Conservation (phyloP, 371 early-diverging fungal genomes). For the Quaeritorhiza haematococci region DNA sequence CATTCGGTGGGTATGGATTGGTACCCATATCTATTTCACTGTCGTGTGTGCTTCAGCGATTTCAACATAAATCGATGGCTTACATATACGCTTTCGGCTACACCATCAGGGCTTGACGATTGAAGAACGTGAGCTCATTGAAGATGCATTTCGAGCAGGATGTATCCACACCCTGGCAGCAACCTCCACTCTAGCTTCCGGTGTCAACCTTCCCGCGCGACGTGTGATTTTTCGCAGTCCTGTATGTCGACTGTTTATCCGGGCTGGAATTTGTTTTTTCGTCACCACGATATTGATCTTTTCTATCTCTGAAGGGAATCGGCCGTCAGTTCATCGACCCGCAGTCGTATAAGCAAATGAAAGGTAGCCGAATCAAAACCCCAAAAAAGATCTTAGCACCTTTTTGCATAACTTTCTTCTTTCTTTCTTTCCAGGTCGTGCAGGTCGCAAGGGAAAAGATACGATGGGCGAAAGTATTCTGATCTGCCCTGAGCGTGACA, state of each 20-base stretch:
- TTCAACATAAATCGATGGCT: background rate
- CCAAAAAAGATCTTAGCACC: too few species aligned
- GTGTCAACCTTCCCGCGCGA: slow-evolving; percentile 33
- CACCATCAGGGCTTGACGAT: slow-evolving; percentile 16
- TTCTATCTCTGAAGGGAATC: slow-evolving; percentile 5
- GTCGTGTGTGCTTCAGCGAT: too few species aligned
- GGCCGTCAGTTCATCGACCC: slow-evolving; percentile 14
- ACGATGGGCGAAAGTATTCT: slow-evolving; percentile 22
- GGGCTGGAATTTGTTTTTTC: background rate
- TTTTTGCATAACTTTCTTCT: too few species aligned
- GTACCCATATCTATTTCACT: too few species aligned
- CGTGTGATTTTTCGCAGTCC: slow-evolving; percentile 27
- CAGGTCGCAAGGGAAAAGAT: slow-evolving; percentile 34
- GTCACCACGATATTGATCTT: background rate
- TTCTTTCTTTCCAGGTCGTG: too few species aligned
- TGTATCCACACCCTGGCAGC: slow-evolving; percentile 18
- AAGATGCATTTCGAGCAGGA: slow-evolving; percentile 30
- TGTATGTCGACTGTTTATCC: background rate
- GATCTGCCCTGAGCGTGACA: slow-evolving; percentile 10
- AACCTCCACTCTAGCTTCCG: slow-evolving; percentile 29
- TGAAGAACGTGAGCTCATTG: slow-evolving; percentile 32
- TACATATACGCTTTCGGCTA: background rate
- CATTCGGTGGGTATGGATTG: slow-evolving; percentile 17
- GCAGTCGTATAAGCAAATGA: slow-evolving; percentile 27
- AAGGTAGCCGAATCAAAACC: too few species aligned